A percentile compares a stretch with the other conserved stretches of the same genome.
Evolutionary conservation across 73 alveolate genomes (phyloP).

Genomic region (Paramecium pentaurelia): DNA sequence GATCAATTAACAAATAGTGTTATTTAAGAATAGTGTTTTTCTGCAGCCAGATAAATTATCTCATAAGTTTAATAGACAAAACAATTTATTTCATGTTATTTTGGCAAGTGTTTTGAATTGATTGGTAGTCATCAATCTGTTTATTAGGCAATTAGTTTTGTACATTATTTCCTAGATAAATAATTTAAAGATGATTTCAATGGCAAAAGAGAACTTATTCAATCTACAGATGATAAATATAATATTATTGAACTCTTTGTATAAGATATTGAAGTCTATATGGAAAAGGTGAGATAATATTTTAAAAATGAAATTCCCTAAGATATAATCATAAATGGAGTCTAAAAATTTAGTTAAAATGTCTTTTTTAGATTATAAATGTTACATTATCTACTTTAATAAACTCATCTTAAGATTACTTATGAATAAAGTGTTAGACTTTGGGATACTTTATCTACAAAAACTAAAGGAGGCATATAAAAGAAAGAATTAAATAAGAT

Average conservation of each 20-base stretch:
- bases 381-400: not conserved
- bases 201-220: constrained; percentile 19
- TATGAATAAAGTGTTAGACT: constrained; percentile 26
- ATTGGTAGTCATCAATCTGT: constrained; percentile 20
- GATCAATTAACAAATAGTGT: not conserved
- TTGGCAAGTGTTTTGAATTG: constrained; percentile 24
- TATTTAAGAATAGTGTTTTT: constrained; percentile 22
- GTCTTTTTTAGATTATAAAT: constrained; percentile 9
- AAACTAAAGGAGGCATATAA: constrained; percentile 3
- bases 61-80: not conserved
- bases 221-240: not conserved
- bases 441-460: constrained; percentile 1
- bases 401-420: not conserved
- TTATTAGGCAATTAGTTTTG: constrained; percentile 23
- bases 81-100: not conserved
- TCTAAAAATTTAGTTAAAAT: not conserved
- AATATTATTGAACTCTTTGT: constrained; percentile 25
- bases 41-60: not conserved
- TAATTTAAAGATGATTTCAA: not conserved
- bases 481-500: constrained; percentile 39
- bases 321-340: not conserved
- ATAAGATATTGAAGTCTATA: constrained; percentile 35
- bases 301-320: not conserved
- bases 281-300: constrained; percentile 25
- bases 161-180: constrained; percentile 10